phyloP scores from a whole-genome alignment of 1,284 basidiomycete species.

The Moniliophthora roreri region DNA sequence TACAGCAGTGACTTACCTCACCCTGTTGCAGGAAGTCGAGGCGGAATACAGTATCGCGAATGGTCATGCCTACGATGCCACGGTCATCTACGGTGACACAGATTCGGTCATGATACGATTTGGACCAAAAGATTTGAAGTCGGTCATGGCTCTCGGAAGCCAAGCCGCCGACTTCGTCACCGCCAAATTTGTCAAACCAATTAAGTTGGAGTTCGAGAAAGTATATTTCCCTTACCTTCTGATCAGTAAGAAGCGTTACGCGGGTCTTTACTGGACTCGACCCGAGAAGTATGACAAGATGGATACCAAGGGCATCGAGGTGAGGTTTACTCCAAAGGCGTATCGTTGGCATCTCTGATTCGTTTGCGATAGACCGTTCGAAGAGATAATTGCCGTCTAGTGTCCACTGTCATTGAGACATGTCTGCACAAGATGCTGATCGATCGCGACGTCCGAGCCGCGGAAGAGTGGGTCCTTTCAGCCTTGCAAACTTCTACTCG shows the following conservation, averaged over 20 bases:
- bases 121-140: conserved; percentile 80
- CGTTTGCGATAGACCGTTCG: conserved; percentile 75
- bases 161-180: conserved; percentile 96
- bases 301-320: conserved; percentile 98
- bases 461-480: conserved; percentile 70
- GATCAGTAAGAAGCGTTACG: conserved; percentile 97
- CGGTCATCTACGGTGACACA: conserved; percentile 96
- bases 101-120: conserved; percentile 98
- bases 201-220: conserved; percentile 98
- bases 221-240: conserved; percentile 96
- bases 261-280: conserved; percentile 94
- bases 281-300: conserved; percentile 96
- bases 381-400: conserved; percentile 93
- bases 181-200: conserved; percentile 87
- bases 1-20: not conserved
- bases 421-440: conserved; percentile 97
- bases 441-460: conserved; percentile 88
- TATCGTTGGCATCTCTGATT: not conserved
- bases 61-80: conserved; percentile 82
- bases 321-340: conserved; percentile 35
- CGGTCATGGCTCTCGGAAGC: conserved; percentile 89
- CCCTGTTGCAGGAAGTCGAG: conserved; percentile 73
- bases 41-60: conserved; percentile 83
- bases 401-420: conserved; percentile 95
- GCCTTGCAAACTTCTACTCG: conserved; percentile 1